Evolutionary conservation across 768 basidiomycete genomes (phyloP).

Genomic region (Suillus subalutaceus): DNA sequence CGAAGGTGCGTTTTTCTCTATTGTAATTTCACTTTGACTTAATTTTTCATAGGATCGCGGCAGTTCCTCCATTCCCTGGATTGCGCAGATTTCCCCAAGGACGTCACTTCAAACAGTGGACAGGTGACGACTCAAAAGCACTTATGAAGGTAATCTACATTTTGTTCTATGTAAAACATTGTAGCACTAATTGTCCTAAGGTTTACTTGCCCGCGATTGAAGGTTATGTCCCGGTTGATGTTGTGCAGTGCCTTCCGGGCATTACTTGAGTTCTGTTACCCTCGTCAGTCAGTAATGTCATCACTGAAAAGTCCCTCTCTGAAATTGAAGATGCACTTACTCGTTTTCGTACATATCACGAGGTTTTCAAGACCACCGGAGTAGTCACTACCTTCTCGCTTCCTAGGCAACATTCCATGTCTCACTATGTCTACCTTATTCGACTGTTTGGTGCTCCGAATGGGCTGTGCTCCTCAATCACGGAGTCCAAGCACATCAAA

Average conservation of each 20-base stretch:
- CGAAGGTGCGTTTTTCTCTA: slow-evolving; percentile 1
- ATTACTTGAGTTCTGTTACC: slow-evolving; percentile 26
- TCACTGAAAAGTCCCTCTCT: slow-evolving; percentile 23
- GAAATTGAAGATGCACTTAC: slow-evolving; percentile 21
- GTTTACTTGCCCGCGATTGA: slow-evolving; percentile 12
- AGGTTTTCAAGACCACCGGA: slow-evolving; percentile 18
- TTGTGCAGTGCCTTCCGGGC: slow-evolving; percentile 17
- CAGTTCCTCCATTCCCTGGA: slow-evolving; percentile 24
- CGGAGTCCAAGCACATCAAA: slow-evolving; percentile 33
- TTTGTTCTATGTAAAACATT: background rate
- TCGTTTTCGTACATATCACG: slow-evolving; percentile 22
- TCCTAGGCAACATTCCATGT: slow-evolving; percentile 27
- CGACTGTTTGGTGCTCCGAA: slow-evolving; percentile 20
- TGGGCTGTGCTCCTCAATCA: slow-evolving; percentile 23
- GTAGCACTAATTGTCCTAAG: background rate
- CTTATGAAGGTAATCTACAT: slow-evolving; percentile 25
- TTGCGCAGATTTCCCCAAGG: slow-evolving; percentile 21
- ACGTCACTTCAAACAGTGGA: no score
- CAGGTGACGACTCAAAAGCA: slow-evolving; percentile 25
- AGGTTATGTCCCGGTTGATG: background rate
- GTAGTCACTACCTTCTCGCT: slow-evolving; percentile 25
- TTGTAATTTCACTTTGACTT: background rate
- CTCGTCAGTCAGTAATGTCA: slow-evolving; percentile 25
- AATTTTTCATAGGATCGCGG: slow-evolving; percentile 28
- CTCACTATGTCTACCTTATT: slow-evolving; percentile 19